Evolutionary conservation across 2,329 filamentous ascomycete genomes (phyloP).

Genomic region (Pyrenophora teres): DNA sequence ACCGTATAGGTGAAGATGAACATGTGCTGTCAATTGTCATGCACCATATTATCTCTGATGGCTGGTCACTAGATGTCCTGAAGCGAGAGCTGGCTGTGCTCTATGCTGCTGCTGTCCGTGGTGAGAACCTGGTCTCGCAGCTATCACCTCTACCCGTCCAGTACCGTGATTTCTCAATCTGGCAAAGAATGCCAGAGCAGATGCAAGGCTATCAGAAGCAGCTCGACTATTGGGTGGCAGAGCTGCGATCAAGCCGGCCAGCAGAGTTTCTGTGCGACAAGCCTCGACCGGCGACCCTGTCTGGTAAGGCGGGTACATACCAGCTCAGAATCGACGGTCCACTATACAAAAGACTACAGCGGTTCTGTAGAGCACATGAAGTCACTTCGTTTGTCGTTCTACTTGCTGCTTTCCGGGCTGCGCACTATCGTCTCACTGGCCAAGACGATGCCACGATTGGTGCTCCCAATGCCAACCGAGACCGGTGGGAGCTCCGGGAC

Average conservation of each 20-base stretch:
- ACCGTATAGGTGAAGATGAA: background rate
- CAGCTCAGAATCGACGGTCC: too few relatives aligned
- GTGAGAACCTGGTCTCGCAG: background rate
- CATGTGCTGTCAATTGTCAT: slow-evolving; percentile 13
- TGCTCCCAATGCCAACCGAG: slow-evolving; percentile 8
- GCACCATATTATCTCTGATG: slow-evolving; percentile 17
- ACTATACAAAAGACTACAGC: too few relatives aligned
- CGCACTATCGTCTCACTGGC: slow-evolving; percentile 11
- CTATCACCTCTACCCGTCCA: too few relatives aligned
- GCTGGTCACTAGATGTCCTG: slow-evolving; percentile 12
- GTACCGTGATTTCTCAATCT: too few relatives aligned
- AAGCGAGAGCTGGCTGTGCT: background rate
- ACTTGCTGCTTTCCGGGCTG: slow-evolving; percentile 8
- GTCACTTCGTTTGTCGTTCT: too few relatives aligned
- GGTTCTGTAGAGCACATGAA: too few relatives aligned
- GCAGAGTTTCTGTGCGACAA: slow-evolving; percentile 6
- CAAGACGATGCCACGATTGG: slow-evolving; percentile 13
- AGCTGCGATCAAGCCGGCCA: slow-evolving; percentile 1
- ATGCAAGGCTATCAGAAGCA: background rate
- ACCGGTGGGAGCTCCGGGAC: slow-evolving; percentile 7
- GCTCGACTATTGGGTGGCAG: background rate
- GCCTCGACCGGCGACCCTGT: background rate
- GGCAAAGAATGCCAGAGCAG: too few relatives aligned
- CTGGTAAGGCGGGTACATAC: background rate
- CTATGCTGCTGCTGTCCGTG: background rate